A percentile compares a stretch with the other conserved stretches of the same genome.
Evolutionary conservation across 805 yeast genomes (phyloP).

Genomic region (Pichia nanzhaoensis): DNA sequence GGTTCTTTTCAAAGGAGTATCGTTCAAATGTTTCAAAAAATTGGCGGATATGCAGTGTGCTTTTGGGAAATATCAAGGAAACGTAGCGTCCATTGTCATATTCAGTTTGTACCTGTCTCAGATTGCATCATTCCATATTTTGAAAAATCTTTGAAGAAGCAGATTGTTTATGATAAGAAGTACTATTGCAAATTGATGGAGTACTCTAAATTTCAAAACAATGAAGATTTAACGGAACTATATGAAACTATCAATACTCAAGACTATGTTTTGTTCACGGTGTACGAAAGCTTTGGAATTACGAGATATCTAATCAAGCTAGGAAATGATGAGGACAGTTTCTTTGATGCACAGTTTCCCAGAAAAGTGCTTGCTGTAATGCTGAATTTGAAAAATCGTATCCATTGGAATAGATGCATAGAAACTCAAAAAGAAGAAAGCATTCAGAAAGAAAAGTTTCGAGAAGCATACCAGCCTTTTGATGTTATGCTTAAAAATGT

Average conservation of each 20-base stretch:
- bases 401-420: constrained; percentile 69
- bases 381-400: constrained; percentile 52
- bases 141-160: constrained; percentile 39
- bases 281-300: constrained; percentile 24
- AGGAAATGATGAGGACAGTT: constrained; percentile 25
- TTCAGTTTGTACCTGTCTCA: constrained; percentile 67
- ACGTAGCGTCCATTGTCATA: constrained; percentile 66
- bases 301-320: constrained; percentile 18
- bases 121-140: constrained; percentile 35
- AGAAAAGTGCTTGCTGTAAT: constrained; percentile 67
- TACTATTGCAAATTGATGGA: constrained; percentile 35
- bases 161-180: constrained; percentile 39
- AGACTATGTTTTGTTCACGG: constrained; percentile 9
- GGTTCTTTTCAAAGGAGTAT: constrained; percentile 41
- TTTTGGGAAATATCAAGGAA: constrained; percentile 64
- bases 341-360: constrained; percentile 75
- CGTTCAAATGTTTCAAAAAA: constrained; percentile 38
- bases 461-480: constrained; percentile 36
- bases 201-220: constrained; percentile 31
- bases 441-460: constrained; percentile 57
- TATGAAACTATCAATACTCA: constrained; percentile 22
- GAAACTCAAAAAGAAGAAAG: constrained; percentile 60
- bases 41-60: constrained; percentile 43
- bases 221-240: constrained; percentile 18
- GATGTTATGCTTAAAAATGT: neutral